Base-by-base conservation (phyloP, 495 filamentous ascomycete species). In the Neurospora sp. region DNA sequence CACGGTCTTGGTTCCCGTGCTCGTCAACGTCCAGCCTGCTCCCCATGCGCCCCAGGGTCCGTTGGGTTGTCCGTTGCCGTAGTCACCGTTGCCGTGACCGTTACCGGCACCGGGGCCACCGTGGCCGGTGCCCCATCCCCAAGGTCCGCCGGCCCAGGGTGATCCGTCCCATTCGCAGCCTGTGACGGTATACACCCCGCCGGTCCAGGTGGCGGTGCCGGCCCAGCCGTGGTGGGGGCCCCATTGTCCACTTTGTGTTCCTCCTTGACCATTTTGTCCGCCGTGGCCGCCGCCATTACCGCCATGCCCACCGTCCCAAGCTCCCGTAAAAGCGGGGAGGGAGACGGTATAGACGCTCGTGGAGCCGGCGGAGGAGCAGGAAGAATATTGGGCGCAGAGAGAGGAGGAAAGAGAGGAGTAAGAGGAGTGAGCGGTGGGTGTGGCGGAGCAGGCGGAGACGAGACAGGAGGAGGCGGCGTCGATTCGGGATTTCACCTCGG, bases 101-200 rank as follows among this genome's bases (percentile, higher is more conserved):
- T 35, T 35, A 35, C 35, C 35, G 35, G 35, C 35, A 35, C 35
- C 35, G 35, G 72, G 75, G 44, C 83, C 78, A 70, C 79, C 81
- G 6, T 76, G 75, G 20, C 77, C 82, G 18, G 75, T 74, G 66
- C 82, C 81, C 49, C 80, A 84, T 11, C 84, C 84, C 72, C 81
- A 82, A 2, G 84, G 84, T 4, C 84, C 84, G 69, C 84, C 84
- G 20, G 82, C 83, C 84, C 84, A 85, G 1, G 83, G 82, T n/a
- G 81, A 83, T 12, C 84, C 84, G 73, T 77, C 75, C 78, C 83
- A 86, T 60, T 83, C 77, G 75, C 84, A 86, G 2, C 84, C 84
- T 4, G 84, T 86, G 4, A 86, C 82, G 40, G 84, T 86, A 54
- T 84, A 84, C 41, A 80, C 79, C 46, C 84, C 84, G 23, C 82